Evolutionary conservation across 2,329 filamentous ascomycete species (phyloP).

Genomic region (Fusarium buharicum): DNA sequence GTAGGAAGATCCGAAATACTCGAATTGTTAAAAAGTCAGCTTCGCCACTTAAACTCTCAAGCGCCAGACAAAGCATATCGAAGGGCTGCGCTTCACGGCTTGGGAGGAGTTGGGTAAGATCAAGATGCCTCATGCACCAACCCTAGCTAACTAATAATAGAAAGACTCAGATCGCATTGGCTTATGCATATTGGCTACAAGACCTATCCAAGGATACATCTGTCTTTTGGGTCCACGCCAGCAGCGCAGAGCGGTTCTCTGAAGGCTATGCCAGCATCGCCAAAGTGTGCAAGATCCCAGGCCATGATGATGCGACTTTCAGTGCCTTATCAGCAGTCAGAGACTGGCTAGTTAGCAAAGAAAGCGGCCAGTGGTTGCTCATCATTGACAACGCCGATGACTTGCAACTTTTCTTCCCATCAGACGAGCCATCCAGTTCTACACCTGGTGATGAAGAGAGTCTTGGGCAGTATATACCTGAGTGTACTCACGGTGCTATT

Average conservation of each 20-base stretch:
- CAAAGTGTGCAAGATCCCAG: slow-evolving; percentile 41
- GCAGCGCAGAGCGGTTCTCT: slow-evolving; percentile 46
- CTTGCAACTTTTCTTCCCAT: slow-evolving; percentile 25
- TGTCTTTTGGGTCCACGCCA: slow-evolving; percentile 52
- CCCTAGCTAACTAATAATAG: neutral
- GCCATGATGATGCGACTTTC: slow-evolving; percentile 37
- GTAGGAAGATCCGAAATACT: slow-evolving; percentile 22
- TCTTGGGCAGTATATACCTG: slow-evolving; percentile 36
- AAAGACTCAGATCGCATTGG: slow-evolving; percentile 33
- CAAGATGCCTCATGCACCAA: rapidly evolving
- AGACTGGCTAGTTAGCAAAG: slow-evolving; percentile 45
- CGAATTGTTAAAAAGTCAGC: slow-evolving; percentile 6
- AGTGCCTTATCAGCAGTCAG: slow-evolving; percentile 44
- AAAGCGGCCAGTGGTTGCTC: slow-evolving; percentile 26
- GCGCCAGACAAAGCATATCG: neutral
- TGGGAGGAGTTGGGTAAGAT: slow-evolving; percentile 37
- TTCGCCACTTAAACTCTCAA: neutral
- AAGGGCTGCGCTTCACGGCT: slow-evolving; percentile 17
- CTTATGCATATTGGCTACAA: slow-evolving; percentile 30
- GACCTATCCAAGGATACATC: slow-evolving; percentile 21
- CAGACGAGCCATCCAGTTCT: rapidly evolving
- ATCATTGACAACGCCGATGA: slow-evolving; percentile 41
- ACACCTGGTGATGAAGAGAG: rapidly evolving
- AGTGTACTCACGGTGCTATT: slow-evolving; percentile 46
- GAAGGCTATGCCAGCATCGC: slow-evolving; percentile 50